Base-by-base conservation (phyloP, 2,329 filamentous ascomycete species). In the Neonectria hederae region DNA sequence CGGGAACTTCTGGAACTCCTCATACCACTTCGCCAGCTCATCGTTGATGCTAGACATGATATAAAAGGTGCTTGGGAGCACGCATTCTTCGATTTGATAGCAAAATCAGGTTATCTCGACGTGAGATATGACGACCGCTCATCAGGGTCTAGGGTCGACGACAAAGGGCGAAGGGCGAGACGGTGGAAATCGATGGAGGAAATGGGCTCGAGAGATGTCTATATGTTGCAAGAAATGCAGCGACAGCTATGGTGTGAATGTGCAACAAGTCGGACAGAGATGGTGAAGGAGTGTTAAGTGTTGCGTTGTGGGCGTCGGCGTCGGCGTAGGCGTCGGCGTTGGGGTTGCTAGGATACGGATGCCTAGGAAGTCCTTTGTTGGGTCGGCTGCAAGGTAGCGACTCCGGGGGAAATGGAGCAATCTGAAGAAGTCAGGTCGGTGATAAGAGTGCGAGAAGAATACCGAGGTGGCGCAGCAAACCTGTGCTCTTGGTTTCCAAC, bases 1-100 rank as follows among this genome's bases (percentile, higher is more conserved):
- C 3, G 81, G 80, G n/a, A 85, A 77, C 28, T 77, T 74, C 49
- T 81, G 78, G 2, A 84, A 75, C 62, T 82, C 79, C 65, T 81
- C 78, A 65, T 79, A 83, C 75, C 80, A 82, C 58, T 78, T 75
- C 19, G 72, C 77, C 58, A 84, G 77, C 68, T 82, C 78, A 65
- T 83, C 80, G 45, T 76, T 74, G 45, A 75, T 61, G 46, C 76
- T 73, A 52, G 77, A 76, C 82, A 83, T 84, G 56, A 62, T 77
- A 61, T 66, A 49, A 64, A 40, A 38, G 49, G 54, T 24, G 38
- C 58, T 24, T 48, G 48, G 42, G 43, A 63, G 59, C 55, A 58
- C 59, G 59, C 72, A 74, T 74, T 43, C 72, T 72, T 67, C 54
- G 54, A 45, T 28, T 62, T 54, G 30, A 56, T 28, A 55, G 38